phyloP scores from a whole-genome alignment of 164 flowering plant genomes.

The Nymphaea thermarum region DNA sequence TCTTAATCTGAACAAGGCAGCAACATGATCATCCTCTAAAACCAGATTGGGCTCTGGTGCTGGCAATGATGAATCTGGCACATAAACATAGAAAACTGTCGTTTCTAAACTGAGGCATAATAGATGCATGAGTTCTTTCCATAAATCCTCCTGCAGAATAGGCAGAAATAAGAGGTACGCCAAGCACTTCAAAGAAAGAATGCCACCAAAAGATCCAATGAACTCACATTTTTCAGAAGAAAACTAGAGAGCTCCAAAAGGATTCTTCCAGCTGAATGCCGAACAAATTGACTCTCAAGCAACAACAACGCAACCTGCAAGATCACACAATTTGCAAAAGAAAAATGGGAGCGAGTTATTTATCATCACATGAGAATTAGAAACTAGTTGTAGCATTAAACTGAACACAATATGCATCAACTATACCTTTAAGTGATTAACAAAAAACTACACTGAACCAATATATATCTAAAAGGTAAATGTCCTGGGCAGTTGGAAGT shows the following conservation, averaged over 20 bases:
- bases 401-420: too few species aligned
- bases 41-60: neutral
- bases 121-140: constrained; percentile 29
- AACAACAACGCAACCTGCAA: constrained; percentile 39
- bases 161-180: neutral
- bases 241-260: constrained; percentile 41
- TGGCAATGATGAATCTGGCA: neutral
- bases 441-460: too few species aligned
- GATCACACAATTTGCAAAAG: too few species aligned
- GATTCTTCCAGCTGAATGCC: constrained; percentile 41
- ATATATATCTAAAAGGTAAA: too few species aligned
- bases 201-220: neutral
- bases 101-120: constrained; percentile 31
- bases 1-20: constrained; percentile 10
- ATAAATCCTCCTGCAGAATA: constrained; percentile 40
- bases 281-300: constrained; percentile 32
- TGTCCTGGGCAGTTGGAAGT: too few species aligned
- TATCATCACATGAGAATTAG: too few species aligned
- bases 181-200: neutral
- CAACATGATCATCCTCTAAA: constrained; percentile 4
- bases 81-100: constrained; percentile 20
- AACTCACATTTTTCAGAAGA: constrained; percentile 35
- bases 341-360: too few species aligned
- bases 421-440: too few species aligned
- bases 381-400: too few species aligned